Evolutionary conservation across 306 rosid genomes (phyloP), one percentile per base, ranked within the genome.

Genomic region (Sophora flavescens): DNA sequence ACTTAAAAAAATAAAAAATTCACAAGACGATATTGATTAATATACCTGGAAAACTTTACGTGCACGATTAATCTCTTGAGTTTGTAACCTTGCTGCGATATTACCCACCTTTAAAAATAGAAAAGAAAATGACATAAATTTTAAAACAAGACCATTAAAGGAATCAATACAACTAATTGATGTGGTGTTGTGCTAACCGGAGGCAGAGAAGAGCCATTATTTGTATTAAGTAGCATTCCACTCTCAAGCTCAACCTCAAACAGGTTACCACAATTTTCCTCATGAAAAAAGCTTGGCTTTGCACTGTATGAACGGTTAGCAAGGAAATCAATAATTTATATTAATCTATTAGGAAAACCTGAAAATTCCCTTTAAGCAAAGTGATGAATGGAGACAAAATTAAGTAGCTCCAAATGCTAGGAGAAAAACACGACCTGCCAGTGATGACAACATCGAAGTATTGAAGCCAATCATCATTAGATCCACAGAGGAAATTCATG

Each of bases 251-350:
- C 98, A 71, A 95, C 97, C 85, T 90, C 92, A 83, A 92, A 95
- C 68, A 95, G 78, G 87, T 85, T 92, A 71, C 96, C 96, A 30
- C 91, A 96, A 69, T 89, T 92, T 53, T 91, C 93, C 75, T 95
- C 97, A 9, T 88, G 93, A 84, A 95, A 95, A 86, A 95, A 95
- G 22, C 97, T 86, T 65, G 98, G 98, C 88, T 95, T 92, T 56
- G 97, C 97, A 86, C 98, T 92, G 91, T 71, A 77, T 35, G 65
- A 57, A 83, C 59, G 83, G 82, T 88, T 57, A 81, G 77, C 39
- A 60, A 12, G 4, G 58, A 22, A 63, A 82, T 47, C 50, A 36
- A 72, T 10, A 57, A 39, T 35, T 50, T 56, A 48, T 60, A 69
- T 36, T 57, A 73, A 48, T 42, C 69, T 5, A 71, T 26, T 12